These are phyloP conservation scores for Cystofilobasidium bisporidii DNA, from an alignment of 768 basidiomycete species.

Conservation along the genomic window DNA sequence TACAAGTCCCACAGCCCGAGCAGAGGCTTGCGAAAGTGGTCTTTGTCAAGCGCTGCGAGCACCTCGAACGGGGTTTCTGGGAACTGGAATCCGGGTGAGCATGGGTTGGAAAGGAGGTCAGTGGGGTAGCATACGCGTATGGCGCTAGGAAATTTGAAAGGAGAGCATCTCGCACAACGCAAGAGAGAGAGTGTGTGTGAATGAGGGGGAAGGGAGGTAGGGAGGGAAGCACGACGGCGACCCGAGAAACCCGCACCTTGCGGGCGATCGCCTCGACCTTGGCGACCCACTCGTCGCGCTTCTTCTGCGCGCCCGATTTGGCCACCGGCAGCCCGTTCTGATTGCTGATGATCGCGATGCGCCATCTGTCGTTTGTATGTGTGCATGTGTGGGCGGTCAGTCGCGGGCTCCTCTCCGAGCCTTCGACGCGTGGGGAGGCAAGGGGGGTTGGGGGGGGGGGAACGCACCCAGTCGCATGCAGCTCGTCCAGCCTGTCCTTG, in stretches of 20 bases:
- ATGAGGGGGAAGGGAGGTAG: conserved; percentile 40
- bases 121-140: too few relatives aligned
- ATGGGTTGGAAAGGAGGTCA: too few relatives aligned
- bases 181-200: neutral
- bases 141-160: too few relatives aligned
- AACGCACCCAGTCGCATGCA: conserved; percentile 56
- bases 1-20: conserved; percentile 75
- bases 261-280: conserved; percentile 63
- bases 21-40: conserved; percentile 75
- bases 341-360: conserved; percentile 64
- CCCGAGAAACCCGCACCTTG: conserved; percentile 40
- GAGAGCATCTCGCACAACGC: too few relatives aligned
- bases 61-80: conserved; percentile 59
- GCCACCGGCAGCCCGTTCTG: conserved; percentile 48
- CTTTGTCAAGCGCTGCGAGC: conserved; percentile 64
- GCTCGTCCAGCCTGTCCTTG: conserved; percentile 53
- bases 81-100: too few relatives aligned
- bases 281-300: conserved; percentile 53
- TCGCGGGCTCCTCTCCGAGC: too few relatives aligned
- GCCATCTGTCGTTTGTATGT: too few relatives aligned
- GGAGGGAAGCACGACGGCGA: conserved; percentile 35
- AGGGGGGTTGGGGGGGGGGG: conserved; percentile 20
- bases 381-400: too few relatives aligned
- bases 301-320: conserved; percentile 10
- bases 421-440: too few relatives aligned